These are phyloP conservation scores for Gentiana dahurica DNA, from an alignment of 257 asterid genomes.

Conservation along the genomic window DNA sequence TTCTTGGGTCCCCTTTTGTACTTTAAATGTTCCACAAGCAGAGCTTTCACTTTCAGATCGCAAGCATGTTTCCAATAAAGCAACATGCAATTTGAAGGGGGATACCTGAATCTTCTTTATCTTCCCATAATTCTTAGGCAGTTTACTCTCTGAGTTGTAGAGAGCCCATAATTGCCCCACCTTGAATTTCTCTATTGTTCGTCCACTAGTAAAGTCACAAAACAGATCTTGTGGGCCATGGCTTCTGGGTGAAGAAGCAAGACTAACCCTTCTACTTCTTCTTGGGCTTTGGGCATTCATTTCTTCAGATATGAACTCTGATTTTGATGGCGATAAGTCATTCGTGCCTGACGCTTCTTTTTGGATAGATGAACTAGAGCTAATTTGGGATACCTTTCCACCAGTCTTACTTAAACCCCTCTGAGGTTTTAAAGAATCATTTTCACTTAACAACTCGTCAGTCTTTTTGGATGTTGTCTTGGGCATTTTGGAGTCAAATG, in stretches of 20 bases:
- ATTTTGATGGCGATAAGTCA: background rate
- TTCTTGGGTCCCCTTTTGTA: background rate
- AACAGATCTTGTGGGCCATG: conserved; percentile 9
- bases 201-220: conserved; percentile 12
- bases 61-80: conserved; percentile 7
- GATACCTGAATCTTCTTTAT: conserved; percentile 13
- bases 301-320: background rate
- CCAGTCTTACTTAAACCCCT: conserved; percentile 13
- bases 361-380: background rate
- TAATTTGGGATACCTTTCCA: conserved; percentile 1
- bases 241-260: conserved; percentile 2
- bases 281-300: background rate
- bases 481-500: conserved; percentile 9
- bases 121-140: conserved; percentile 17
- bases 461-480: conserved; percentile 11
- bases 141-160: conserved; percentile 9
- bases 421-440: conserved; percentile 19
- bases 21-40: conserved; percentile 15
- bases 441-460: conserved; percentile 12
- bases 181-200: conserved; percentile 11
- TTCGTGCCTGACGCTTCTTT: background rate
- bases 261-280: conserved; percentile 1
- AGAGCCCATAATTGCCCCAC: conserved; percentile 22
- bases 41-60: conserved; percentile 3
- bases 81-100: conserved; percentile 16